Evolutionary conservation across 257 asterid species (phyloP), one percentile per base, ranked within the genome.

Genomic region (Verbascum thapsus): DNA sequence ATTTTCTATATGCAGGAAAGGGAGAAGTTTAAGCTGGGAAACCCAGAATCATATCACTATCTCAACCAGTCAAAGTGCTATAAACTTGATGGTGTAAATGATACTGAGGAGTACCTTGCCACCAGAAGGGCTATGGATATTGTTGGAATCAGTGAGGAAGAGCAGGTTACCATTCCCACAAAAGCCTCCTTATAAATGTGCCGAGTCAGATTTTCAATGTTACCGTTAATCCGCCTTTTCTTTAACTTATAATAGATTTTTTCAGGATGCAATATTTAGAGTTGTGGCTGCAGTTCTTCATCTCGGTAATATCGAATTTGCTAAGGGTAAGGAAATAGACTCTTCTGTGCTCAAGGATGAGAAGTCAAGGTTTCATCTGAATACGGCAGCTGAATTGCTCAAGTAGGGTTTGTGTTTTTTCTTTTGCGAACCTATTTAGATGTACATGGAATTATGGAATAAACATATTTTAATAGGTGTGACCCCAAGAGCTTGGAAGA

Each of bases 81-180:
- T 81, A 85, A 76, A 72, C 96, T 90, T 5, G 96, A 87, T 69
- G 99, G 97, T 50, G 85, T 94, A 69, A 78, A 77, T 81, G 99
- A 94, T 70, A 82, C 94, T 22, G 87, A 89, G 58, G 99, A 89
- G 70, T 94, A 87, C 78, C 86, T 90, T 49, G 94, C 91, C n/a
- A 89, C 97, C 63, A 80, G 91, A 84, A 82, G 97, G 85, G 99
- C 99, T 67, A 94, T 94, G 99, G 99, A 94, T 82, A 83, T 89
- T 64, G 99, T 94, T 72, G 99, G 99, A 78, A 94, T 94, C 71
- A 76, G 95, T 58, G 97, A 82, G 74, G 96, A 90, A 68, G 99
- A 94, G 70, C 99, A 89, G 95, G 97, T 94, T 57, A 58, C 73
- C 47, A 16, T 63, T 43, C 67, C 75, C 72, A 65, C 43, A n/a